phyloP scores from a whole-genome alignment of 495 filamentous ascomycete species.

The Clavariopsis aquatica region DNA sequence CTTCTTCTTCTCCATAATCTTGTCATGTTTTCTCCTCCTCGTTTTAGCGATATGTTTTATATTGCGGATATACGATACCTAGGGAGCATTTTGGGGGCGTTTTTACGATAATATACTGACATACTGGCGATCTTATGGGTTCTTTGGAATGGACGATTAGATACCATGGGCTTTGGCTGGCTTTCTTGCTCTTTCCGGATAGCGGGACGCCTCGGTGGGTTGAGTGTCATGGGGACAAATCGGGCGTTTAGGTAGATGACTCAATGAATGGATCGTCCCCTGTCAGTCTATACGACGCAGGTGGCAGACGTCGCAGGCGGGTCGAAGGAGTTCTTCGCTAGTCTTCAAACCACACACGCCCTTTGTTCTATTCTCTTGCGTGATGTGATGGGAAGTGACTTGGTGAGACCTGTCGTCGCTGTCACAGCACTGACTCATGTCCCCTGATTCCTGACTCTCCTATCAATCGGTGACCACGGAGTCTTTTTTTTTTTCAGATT shows the following conservation, averaged over 20 bases:
- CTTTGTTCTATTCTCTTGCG: too few species aligned
- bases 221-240: neutral
- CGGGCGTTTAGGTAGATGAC: neutral
- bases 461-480: too few species aligned
- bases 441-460: too few species aligned
- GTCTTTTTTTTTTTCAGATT: too few species aligned
- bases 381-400: too few species aligned
- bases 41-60: slow-evolving; percentile 3
- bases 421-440: too few species aligned
- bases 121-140: slow-evolving; percentile 5
- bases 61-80: neutral
- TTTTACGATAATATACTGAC: neutral
- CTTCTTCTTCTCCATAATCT: slow-evolving; percentile 13
- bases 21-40: neutral
- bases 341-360: neutral
- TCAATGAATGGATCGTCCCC: neutral
- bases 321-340: neutral
- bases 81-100: slow-evolving; percentile 3
- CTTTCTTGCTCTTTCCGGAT: neutral
- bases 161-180: slow-evolving; percentile 8
- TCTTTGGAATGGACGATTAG: neutral
- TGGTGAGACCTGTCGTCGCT: too few species aligned
- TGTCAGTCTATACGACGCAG: neutral
- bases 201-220: neutral
- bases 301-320: neutral